Base-by-base conservation (phyloP, 2,329 filamentous ascomycete species). In the Hypoxylon sp. region DNA sequence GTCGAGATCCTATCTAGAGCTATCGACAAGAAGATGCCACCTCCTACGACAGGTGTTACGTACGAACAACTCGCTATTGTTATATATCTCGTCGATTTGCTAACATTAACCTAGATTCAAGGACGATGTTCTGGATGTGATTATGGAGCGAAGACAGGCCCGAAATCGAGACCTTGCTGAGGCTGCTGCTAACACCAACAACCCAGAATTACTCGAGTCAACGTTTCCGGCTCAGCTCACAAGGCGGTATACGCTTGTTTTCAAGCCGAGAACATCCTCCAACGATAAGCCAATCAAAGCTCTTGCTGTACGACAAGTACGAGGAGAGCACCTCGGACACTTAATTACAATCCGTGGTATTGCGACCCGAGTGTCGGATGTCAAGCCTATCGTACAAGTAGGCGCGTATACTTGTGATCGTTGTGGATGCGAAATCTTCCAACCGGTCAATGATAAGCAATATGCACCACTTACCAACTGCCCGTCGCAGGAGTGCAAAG, bases 401-500 rank as follows among this genome's bases (percentile, higher is more conserved):
- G 98, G 97, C 80, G 96, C 96, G 40, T 99, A 99, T 82, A 96
- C 95, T 59, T 99, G 96, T 82, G 96, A 99, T 81, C 91, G 94
- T 69, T 99, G 96, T 77, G 96, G 96, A 65, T 95, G 92, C 79
- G 96, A 99, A 82, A 95, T 99, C 77, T 99, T 98, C 86, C 96
- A 99, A 82, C 95, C 97, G 2, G 88, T 99, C 75, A 93, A 89
- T 64, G 92, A 94, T 62, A 98, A 95, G 81, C 93, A 97, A 74
- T 99, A 94, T 77, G 91, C 93, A 1, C 96, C 96, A 2, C 85
- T 99, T 70, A 89, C 91, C 0, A 89, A 94, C 78, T 99, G 96
- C 79, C 91, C 94, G 11, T 98, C 96, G 0, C 83, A 90, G n/a
- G 94, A 97, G 74, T 99, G 96, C 85, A 90, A 91, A 79, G 86